Conservation (phyloP, 345 rosid genomes). For the Adansonia digitata region DNA sequence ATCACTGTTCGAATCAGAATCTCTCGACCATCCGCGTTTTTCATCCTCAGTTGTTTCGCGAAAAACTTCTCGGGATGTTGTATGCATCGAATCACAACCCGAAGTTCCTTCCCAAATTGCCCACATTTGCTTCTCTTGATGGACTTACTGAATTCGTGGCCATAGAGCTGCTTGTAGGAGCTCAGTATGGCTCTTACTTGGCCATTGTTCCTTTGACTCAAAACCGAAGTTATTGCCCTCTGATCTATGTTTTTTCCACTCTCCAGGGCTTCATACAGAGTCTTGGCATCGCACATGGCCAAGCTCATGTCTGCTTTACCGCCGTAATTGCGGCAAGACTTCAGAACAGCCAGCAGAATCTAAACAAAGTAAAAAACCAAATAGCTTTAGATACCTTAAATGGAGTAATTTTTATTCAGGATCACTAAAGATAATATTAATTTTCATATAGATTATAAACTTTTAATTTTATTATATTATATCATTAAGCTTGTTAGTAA, state of each 20-base stretch:
- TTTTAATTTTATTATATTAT: too few species aligned
- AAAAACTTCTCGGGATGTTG: conserved; percentile 27
- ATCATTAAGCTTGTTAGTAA: too few species aligned
- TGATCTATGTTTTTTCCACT: conserved; percentile 22
- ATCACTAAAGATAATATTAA: too few species aligned
- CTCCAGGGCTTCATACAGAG: conserved; percentile 26
- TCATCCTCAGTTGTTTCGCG: conserved; percentile 26
- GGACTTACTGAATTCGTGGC: conserved; percentile 21
- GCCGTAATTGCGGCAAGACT: conserved; percentile 16
- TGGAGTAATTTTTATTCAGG: too few species aligned
- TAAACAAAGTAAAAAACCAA: neutral
- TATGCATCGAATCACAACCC: conserved; percentile 19
- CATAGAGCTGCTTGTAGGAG: conserved; percentile 24
- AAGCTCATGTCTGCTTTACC: conserved; percentile 22
- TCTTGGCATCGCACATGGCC: conserved; percentile 31
- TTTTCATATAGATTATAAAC: too few species aligned
- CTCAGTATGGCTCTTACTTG: conserved; percentile 21
- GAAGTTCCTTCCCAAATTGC: conserved; percentile 24
- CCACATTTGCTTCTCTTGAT: conserved; percentile 25
- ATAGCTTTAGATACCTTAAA: neutral
- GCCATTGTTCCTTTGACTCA: conserved; percentile 23
- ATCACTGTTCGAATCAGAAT: conserved; percentile 8
- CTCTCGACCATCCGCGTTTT: conserved; percentile 22
- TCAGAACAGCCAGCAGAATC: conserved; percentile 24
- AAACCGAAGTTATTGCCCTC: conserved; percentile 17